Base-by-base conservation (phyloP, 768 basidiomycete genomes). In the Leccinellum rugosiceps region DNA sequence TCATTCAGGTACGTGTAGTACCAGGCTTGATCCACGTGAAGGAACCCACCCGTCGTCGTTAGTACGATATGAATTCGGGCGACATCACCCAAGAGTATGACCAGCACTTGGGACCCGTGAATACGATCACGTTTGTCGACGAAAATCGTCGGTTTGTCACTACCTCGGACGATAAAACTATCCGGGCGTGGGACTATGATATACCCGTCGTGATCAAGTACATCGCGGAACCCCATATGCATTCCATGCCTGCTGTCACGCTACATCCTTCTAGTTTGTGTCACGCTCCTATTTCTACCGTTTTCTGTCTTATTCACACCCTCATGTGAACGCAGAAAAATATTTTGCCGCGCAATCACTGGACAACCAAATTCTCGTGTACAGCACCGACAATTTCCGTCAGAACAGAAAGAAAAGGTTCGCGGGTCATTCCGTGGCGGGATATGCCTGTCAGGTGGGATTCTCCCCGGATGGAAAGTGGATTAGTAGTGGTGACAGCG, bases 181-280 rank as follows among this genome's bases (percentile, higher is more conserved):
- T 99, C 61, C 87, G 97, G 46, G 96, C 94, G 17, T 99, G 97
- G 97, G 97, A 99, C 72, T 98, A 89, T 72, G 97, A 99, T 74
- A 98, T 99, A 61, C 97, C 97, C 6, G 97, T 98, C 34, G 94
- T 97, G 53, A 98, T 99, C 80, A 99, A 99, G 74, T 97, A 98
- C 72, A 98, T 98, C 58, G 96, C 97, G 19, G 97, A 99, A 73
- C 97, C 97, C 4, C 87, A 94, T 69, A 98, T 99, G 97, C 95
- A 99, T 75, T 97, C 94, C 17, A 98, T 99, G 95, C 97, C 97
- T 7, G 92, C 97, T 17, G 95, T 98, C 48, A 95, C 94, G 6
- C 75, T 96, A 26, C 94, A 98, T 72, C 96, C 97, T 23, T 95
- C 86, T 55, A 90, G 96, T 98, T 70, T 56, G 94, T 84, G 41